Evolutionary conservation across 1,284 basidiomycete genomes (phyloP), one percentile per base, ranked within the genome.

Genomic region (Pisolithus thermaeus): DNA sequence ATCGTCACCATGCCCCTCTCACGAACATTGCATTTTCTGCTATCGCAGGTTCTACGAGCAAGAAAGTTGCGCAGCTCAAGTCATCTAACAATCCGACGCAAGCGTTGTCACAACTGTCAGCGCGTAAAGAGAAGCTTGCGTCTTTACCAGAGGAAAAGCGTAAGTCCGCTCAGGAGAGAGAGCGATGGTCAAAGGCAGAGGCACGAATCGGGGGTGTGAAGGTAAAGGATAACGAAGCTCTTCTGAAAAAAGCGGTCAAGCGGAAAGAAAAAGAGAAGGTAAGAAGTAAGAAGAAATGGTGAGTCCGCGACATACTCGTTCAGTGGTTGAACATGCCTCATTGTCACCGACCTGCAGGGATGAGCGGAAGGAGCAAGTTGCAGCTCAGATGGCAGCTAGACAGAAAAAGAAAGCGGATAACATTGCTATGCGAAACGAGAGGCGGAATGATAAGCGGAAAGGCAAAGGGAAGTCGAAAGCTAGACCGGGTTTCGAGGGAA

Each of bases 341-440:
- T 35, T 27, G 47, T 54, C 14, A 47, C 42, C 40, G 4, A 25
- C 23, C 3, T 5, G 42, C 28, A 94, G 92, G 92, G 80, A 83
- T 39, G 88, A 92, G 59, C 80, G 91, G 54, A 95, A 94, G 68
- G 81, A 87, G 56, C 81, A 90, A 37, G 63, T 93, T 23, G 62
- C 77, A 7, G 77, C 81, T 18, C 77, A 83, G 3, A 87, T 91
- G 79, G 85, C 85, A 2, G 87, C 87, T 30, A 83, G 81, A 62
- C 85, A 91, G n/a, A 92, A 93, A 74, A 97, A 96, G 71, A 78
- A 92, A 3, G 66, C n/a, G n/a, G n/a, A n/a, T n/a, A n/a, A n/a
- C n/a, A n/a, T n/a, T n/a, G n/a, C n/a, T n/a, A n/a, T n/a, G 68
- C 80, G 91, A 9, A 81, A 83, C 52, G 90, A 95, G 62, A 77